phyloP scores from a whole-genome alignment of 192 early-diverging fungal genomes.

The Coemansia sp. region DNA sequence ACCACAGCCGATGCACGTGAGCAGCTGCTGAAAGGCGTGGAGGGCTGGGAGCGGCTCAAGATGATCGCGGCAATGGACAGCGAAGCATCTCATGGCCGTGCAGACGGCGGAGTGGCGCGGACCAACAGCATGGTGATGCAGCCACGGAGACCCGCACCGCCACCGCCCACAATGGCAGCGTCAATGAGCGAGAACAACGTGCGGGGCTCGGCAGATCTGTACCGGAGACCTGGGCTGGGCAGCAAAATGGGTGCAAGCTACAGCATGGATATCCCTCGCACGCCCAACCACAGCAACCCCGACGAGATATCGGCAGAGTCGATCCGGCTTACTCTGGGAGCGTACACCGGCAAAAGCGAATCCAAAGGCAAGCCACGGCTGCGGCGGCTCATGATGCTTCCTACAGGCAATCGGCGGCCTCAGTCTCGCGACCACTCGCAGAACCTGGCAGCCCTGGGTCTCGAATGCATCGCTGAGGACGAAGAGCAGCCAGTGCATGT shows the following conservation, averaged over 20 bases:
- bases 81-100: not conserved
- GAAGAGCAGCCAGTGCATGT: conserved; percentile 20
- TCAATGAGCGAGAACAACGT: conserved; percentile 3
- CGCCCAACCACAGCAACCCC: conserved; percentile 17
- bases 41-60: conserved; percentile 14
- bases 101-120: not conserved
- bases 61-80: conserved; percentile 9
- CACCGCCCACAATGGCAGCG: conserved; percentile 2
- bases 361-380: conserved; percentile 27
- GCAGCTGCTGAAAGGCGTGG: conserved; percentile 11
- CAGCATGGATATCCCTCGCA: conserved; percentile 39
- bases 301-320: conserved; percentile 27
- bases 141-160: conserved; percentile 5
- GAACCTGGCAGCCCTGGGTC: conserved; percentile 11
- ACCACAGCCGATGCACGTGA: conserved; percentile 1
- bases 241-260: conserved; percentile 9
- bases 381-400: conserved; percentile 32
- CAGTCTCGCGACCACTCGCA: conserved; percentile 8
- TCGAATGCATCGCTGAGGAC: conserved; percentile 42
- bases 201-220: conserved; percentile 13
- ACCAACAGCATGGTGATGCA: not conserved
- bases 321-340: conserved; percentile 27
- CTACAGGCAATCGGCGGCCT: conserved; percentile 12
- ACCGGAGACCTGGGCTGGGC: conserved; percentile 4
- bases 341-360: conserved; percentile 26